A percentile compares a stretch with the other conserved stretches of the same genome.
These are phyloP conservation scores for Scenedesmus sp. DNA, from an alignment of 163 green algal genomes.

Conservation along the genomic window DNA sequence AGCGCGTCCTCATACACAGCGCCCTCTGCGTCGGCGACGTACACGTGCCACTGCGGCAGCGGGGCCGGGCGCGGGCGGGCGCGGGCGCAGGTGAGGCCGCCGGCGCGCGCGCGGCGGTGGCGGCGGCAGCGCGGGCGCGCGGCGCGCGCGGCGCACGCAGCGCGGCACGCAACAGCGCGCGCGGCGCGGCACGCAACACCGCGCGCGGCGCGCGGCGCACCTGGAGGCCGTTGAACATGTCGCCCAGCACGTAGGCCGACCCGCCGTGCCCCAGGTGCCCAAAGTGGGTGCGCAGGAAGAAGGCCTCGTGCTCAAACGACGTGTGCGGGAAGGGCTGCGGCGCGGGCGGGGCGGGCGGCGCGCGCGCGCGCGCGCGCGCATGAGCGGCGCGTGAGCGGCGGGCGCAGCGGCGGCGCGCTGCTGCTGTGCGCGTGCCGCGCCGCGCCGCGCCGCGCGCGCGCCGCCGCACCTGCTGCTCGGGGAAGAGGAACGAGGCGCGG, in stretches of 20 bases:
- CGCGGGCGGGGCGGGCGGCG: neutral
- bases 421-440: neutral
- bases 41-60: slow-evolving; percentile 99
- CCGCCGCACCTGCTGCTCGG: slow-evolving; percentile 78
- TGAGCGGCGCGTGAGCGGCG: neutral
- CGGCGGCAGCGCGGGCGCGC: too few relatives aligned
- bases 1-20: slow-evolving; percentile 31
- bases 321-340: slow-evolving; percentile 85
- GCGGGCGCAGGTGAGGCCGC: too few relatives aligned
- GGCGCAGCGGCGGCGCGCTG: neutral
- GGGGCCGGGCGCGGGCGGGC: too few relatives aligned
- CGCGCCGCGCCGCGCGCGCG: too few relatives aligned
- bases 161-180: too few relatives aligned
- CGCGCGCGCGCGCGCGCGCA: neutral
- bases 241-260: slow-evolving; percentile 83
- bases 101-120: too few relatives aligned
- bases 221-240: slow-evolving; percentile 79
- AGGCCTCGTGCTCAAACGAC: slow-evolving; percentile 82
- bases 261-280: slow-evolving; percentile 69
- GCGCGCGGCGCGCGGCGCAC: too few relatives aligned
- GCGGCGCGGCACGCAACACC: too few relatives aligned
- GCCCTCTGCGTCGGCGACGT: slow-evolving; percentile 68
- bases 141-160: too few relatives aligned
- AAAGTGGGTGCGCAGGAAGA: slow-evolving; percentile 81
- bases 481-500: slow-evolving; percentile 95